Evolutionary conservation across 305 asterid species (phyloP).

Genomic region (Salvia sclarea): DNA sequence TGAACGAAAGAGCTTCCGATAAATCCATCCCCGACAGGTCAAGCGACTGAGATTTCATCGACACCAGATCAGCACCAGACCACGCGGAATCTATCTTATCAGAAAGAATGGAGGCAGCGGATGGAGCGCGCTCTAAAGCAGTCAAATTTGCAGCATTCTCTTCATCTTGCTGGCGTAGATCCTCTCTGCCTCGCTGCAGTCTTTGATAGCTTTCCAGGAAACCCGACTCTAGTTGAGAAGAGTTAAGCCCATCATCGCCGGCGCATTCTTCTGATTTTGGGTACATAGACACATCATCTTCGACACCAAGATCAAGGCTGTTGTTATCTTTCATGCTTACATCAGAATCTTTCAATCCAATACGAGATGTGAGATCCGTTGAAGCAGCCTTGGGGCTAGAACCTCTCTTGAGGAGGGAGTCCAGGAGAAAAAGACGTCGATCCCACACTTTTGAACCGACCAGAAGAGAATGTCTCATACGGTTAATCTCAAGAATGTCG

Average conservation of each 20-base stretch:
- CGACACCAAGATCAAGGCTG: slow-evolving; percentile 39
- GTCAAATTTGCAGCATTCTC: slow-evolving; percentile 28
- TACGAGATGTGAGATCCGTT: slow-evolving; percentile 33
- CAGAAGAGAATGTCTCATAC: slow-evolving; percentile 69
- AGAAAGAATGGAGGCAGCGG: slow-evolving; percentile 77
- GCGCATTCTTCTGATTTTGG: slow-evolving; percentile 37
- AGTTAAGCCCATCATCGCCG: slow-evolving; percentile 33
- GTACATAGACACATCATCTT: slow-evolving; percentile 39
- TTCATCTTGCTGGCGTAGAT: slow-evolving; percentile 29
- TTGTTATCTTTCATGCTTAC: slow-evolving; percentile 30
- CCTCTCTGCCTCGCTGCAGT: slow-evolving; percentile 27
- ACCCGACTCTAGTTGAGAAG: slow-evolving; percentile 30
- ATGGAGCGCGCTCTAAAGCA: slow-evolving; percentile 55
- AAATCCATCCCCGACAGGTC: slow-evolving; percentile 33
- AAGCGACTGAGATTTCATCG: slow-evolving; percentile 34
- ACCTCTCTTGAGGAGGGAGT: slow-evolving; percentile 55
- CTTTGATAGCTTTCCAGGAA: slow-evolving; percentile 32
- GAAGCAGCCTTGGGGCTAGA: slow-evolving; percentile 47
- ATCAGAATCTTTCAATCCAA: slow-evolving; percentile 42
- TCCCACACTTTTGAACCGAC: slow-evolving; percentile 72
- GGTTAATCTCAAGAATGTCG: slow-evolving; percentile 83
- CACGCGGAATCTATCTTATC: slow-evolving; percentile 92
- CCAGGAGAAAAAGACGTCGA: slow-evolving; percentile 53
- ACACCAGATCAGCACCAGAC: slow-evolving; percentile 69
- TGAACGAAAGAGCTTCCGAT: slow-evolving; percentile 35